These are phyloP conservation scores for Phlegmacium glaucopus DNA, from an alignment of 768 basidiomycete species.

Conservation along the genomic window DNA sequence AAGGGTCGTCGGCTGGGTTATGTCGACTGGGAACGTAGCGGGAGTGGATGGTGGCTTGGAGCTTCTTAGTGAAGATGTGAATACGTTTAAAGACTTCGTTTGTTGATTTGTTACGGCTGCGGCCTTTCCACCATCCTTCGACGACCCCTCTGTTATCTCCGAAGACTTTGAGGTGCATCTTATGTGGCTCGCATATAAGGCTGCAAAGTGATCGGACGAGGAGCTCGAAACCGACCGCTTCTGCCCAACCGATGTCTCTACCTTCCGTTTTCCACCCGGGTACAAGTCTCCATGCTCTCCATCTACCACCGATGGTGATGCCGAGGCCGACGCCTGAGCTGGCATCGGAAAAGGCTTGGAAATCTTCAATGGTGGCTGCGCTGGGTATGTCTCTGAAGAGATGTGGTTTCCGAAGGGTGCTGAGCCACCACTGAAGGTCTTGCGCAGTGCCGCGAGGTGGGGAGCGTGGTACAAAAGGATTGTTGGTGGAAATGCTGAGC, in stretches of 20 bases:
- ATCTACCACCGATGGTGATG: slow-evolving; percentile 6
- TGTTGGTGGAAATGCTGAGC: too few relatives aligned
- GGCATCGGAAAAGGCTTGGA: slow-evolving; percentile 31
- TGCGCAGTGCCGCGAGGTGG: too few relatives aligned
- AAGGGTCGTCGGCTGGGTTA: slow-evolving; percentile 37
- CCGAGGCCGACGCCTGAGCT: slow-evolving; percentile 24
- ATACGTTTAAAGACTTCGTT: slow-evolving; percentile 26
- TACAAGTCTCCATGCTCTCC: neutral
- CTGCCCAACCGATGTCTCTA: slow-evolving; percentile 42
- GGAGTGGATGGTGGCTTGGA: slow-evolving; percentile 17
- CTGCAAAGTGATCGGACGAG: too few relatives aligned
- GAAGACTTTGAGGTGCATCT: too few relatives aligned
- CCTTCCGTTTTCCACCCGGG: slow-evolving; percentile 24
- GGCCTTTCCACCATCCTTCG: too few relatives aligned
- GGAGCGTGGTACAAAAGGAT: too few relatives aligned
- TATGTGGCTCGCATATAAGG: too few relatives aligned
- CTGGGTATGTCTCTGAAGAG: slow-evolving; percentile 18
- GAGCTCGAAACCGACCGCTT: slow-evolving; percentile 40
- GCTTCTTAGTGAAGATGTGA: slow-evolving; percentile 6
- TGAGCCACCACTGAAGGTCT: too few relatives aligned
- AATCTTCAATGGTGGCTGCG: slow-evolving; percentile 18
- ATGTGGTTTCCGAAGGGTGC: slow-evolving; percentile 3
- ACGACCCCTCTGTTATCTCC: too few relatives aligned
- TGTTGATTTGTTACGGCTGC: too few relatives aligned
- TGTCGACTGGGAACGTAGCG: slow-evolving; percentile 27